Conservation (phyloP, 306 rosid genomes). For the Cucumis hystrix region DNA sequence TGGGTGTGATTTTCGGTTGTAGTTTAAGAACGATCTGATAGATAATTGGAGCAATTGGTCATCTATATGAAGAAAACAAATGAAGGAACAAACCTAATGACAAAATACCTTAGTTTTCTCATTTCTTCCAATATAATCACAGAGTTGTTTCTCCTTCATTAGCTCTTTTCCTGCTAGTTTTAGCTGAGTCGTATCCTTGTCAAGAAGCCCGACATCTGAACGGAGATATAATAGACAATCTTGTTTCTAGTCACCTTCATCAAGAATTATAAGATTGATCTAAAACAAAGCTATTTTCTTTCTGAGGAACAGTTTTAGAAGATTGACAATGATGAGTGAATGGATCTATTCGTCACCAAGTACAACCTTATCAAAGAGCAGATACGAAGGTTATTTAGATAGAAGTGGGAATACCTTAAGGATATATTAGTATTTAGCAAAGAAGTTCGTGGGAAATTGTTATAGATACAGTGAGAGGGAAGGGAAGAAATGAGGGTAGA, state of each 20-base stretch:
- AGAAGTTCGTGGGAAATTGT: neutral
- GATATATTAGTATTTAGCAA: neutral
- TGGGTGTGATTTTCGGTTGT: neutral
- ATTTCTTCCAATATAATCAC: conserved; percentile 14
- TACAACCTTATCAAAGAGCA: neutral
- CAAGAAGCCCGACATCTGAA: neutral
- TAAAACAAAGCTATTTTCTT: neutral
- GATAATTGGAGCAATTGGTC: neutral
- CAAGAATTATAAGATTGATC: neutral
- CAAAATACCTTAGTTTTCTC: conserved; percentile 14
- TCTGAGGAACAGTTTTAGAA: neutral
- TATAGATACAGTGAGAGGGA: neutral
- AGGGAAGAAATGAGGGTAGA: neutral
- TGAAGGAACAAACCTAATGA: neutral
- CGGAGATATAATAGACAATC: neutral
- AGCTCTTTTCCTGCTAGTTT: conserved; percentile 7
- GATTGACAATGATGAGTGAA: neutral
- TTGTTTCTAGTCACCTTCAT: neutral
- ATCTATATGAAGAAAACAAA: neutral
- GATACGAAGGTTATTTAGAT: neutral
- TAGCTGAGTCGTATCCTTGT: conserved; percentile 5
- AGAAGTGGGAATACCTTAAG: neutral
- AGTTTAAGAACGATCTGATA: conserved; percentile 2
- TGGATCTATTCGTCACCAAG: neutral
- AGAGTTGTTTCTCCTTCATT: neutral